Conservation (phyloP, 2,329 filamentous ascomycete species). For the Ophiostoma montium region DNA sequence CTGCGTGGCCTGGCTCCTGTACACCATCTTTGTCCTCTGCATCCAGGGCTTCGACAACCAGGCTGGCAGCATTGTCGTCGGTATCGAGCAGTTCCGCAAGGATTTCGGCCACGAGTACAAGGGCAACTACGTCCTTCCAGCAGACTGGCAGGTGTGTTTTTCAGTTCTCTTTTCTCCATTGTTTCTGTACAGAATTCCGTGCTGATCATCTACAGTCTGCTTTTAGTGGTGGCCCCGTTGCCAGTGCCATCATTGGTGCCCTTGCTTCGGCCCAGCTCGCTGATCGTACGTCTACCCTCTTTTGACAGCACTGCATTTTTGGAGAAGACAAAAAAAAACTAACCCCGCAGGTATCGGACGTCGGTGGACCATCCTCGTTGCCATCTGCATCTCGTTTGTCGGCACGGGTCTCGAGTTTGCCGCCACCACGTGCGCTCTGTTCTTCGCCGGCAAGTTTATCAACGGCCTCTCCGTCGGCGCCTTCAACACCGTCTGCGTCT, state of each 20-base stretch:
- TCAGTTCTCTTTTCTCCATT: not conserved
- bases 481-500: slow-evolving; percentile 8
- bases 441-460: slow-evolving; percentile 25
- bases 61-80: not conserved
- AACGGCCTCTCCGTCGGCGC: slow-evolving; percentile 20
- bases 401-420: slow-evolving; percentile 23
- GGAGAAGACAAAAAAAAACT: not conserved
- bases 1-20: not conserved
- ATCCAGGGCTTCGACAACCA: not conserved
- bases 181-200: not conserved
- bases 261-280: slow-evolving; percentile 20
- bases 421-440: slow-evolving; percentile 22
- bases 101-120: not conserved
- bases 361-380: slow-evolving; percentile 18
- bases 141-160: not conserved
- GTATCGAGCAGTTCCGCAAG: slow-evolving; percentile 2
- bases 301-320: too few species aligned
- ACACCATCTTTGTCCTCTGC: not conserved
- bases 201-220: slow-evolving; percentile 24
- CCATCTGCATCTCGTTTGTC: slow-evolving; percentile 20
- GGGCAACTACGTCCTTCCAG: not conserved
- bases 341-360: slow-evolving; percentile 17
- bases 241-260: slow-evolving; percentile 18
- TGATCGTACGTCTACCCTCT: slow-evolving; percentile 16
- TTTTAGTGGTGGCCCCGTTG: slow-evolving; percentile 23